Evolutionary conservation across 768 basidiomycete genomes (phyloP).

Genomic region (Exsudoporus frostii): DNA sequence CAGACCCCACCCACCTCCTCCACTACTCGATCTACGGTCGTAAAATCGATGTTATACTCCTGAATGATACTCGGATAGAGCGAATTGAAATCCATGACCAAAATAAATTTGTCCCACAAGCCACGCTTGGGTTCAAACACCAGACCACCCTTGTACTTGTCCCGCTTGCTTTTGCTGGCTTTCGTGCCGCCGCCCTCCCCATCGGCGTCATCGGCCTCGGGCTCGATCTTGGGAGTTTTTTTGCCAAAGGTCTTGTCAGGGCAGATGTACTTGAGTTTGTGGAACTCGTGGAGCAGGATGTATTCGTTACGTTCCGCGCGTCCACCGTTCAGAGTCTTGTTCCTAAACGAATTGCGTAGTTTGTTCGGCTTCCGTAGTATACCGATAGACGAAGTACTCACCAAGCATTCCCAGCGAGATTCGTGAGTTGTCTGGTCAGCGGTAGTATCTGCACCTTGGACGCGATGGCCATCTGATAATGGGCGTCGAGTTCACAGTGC

Average conservation of each 20-base stretch:
- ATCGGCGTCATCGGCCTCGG: constrained; percentile 53
- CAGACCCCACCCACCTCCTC: constrained; percentile 42
- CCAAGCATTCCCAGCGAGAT: constrained; percentile 97
- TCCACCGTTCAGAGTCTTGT: constrained; percentile 94
- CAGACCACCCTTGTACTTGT: constrained; percentile 98
- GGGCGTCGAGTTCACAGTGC: constrained; percentile 94
- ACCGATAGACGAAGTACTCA: constrained; percentile 33
- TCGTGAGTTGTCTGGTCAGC: constrained; percentile 89
- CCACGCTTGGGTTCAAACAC: constrained; percentile 96
- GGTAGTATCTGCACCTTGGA: constrained; percentile 92
- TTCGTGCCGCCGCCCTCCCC: constrained; percentile 45
- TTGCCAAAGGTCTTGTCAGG: constrained; percentile 92
- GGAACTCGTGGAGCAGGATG: constrained; percentile 97
- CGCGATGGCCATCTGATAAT: constrained; percentile 96
- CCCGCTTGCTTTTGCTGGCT: constrained; percentile 65
- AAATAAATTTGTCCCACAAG: constrained; percentile 92
- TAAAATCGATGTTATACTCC: constrained; percentile 99
- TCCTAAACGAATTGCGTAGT: constrained; percentile 50
- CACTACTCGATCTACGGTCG: constrained; percentile 78
- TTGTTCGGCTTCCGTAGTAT: not conserved
- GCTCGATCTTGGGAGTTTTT: constrained; percentile 53
- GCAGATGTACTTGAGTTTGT: constrained; percentile 91
- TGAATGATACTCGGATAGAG: constrained; percentile 99
- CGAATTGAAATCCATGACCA: constrained; percentile 99
- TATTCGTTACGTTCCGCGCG: constrained; percentile 99